Evolutionary conservation across 1,139 yeast genomes (phyloP), one percentile per base, ranked within the genome.

Genomic region (Scheffersomyces parashehatae): DNA sequence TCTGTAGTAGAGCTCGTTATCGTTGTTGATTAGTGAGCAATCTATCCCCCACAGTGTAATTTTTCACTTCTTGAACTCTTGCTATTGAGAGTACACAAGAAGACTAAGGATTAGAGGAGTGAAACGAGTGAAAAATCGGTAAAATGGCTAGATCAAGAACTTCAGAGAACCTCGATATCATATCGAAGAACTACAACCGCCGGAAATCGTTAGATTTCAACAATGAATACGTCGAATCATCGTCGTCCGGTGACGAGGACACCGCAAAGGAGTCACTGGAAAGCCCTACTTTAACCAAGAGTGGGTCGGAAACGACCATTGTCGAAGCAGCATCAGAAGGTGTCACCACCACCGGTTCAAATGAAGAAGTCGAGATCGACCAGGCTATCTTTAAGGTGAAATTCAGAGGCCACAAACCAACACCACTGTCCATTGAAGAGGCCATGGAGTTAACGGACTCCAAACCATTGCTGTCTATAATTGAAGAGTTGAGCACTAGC

Each of bases 171-270:
- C 35, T 31, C n/a, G 20, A 14, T 31, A 11, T 31, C n/a, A 13
- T 31, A 9, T 14, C 35, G 11, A 20, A 14, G 15, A 64, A 64
- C 39, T 52, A 46, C 8, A 60, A 60, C 10, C 51, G 47, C 14
- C 48, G 70, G 36, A 41, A 45, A 28, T 60, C 67, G 11, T 52
- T 66, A 9, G 47, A 53, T 3, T 29, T 54, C 12, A 54, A 55
- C 29, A 58, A 62, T 28, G 67, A 64, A 14, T 63, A 51, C 41
- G 50, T 44, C 6, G 46, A 43, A 10, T 31, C 35, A 5, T 31
- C 35, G 24, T 31, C 35, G 24, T 42, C 51, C 15, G 36, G 54
- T 14, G 52, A 49, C 8, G 44, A 44, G 8, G 11, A 31, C 8
- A 12, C 13, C 20, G 20, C 44, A 15, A 39, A 38, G 15, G 20